Conservation (phyloP, 176 grass and related monocot species). For the Juncus effusus region DNA sequence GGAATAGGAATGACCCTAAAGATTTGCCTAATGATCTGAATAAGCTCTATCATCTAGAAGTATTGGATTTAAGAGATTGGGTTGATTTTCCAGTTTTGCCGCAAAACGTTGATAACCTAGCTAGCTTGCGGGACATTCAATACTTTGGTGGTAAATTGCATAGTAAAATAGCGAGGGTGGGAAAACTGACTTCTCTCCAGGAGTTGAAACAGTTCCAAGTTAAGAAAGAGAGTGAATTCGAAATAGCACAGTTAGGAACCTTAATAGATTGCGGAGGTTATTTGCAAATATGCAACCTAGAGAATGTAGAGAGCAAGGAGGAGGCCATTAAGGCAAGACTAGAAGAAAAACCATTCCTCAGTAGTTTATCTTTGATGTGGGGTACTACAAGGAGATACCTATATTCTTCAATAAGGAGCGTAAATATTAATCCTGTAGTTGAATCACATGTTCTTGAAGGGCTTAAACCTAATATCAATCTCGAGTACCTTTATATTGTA, state of each 20-base stretch:
- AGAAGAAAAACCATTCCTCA: slow-evolving; percentile 22
- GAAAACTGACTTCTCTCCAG: slow-evolving; percentile 18
- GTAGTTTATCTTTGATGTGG: slow-evolving; percentile 25
- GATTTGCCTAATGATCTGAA: background rate
- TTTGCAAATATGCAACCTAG: background rate
- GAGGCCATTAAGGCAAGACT: slow-evolving; percentile 18
- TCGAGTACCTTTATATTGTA: slow-evolving; percentile 27
- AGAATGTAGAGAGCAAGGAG: background rate
- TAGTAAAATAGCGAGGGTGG: background rate
- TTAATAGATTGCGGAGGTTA: slow-evolving; percentile 25
- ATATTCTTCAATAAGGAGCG: background rate
- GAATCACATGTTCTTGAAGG: slow-evolving; percentile 27
- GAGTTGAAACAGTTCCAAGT: background rate
- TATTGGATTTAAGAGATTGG: slow-evolving; percentile 6
- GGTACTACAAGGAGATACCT: background rate
- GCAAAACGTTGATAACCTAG: background rate
- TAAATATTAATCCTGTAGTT: background rate
- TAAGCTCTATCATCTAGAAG: slow-evolving; percentile 36
- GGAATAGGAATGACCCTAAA: background rate
- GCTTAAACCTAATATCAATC: slow-evolving; percentile 26
- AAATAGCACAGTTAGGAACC: slow-evolving; percentile 9
- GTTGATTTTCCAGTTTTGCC: background rate
- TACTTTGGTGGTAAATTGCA: background rate
- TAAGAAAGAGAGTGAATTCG: background rate
- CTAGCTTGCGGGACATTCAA: background rate